Percentiles rank a stretch among this genome's conserved stretches.
These are phyloP conservation scores for Lenwebbia sp. DNA, from an alignment of 345 rosid species.

Conservation along the genomic window DNA sequence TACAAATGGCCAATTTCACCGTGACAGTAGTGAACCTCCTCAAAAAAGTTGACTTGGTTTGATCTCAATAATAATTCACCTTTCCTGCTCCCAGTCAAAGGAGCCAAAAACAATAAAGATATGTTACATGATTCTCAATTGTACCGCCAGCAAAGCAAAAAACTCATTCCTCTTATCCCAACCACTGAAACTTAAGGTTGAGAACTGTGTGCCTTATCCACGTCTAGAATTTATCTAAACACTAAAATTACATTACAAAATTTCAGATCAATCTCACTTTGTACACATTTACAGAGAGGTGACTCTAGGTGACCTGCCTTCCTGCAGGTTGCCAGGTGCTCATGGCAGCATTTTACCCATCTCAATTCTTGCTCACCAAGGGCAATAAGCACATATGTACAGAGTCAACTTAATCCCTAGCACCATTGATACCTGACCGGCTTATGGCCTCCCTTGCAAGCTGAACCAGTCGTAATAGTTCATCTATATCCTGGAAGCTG, in stretches of 20 bases:
- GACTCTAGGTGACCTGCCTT: constrained; percentile 3
- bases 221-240: background rate
- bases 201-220: background rate
- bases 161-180: constrained; percentile 3
- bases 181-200: constrained; percentile 8
- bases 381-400: constrained; percentile 1
- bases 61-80: constrained; percentile 7
- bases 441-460: constrained; percentile 45
- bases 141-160: constrained; percentile 1
- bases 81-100: constrained; percentile 10
- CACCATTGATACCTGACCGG: constrained; percentile 19
- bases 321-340: constrained; percentile 1
- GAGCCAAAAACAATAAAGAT: constrained; percentile 5
- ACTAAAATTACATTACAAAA: constrained; percentile 13
- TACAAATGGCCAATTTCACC: background rate
- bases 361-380: background rate
- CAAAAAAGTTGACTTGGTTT: constrained; percentile 29
- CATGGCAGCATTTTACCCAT: background rate
- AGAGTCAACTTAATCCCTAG: constrained; percentile 25
- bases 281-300: constrained; percentile 34
- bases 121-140: constrained; percentile 6
- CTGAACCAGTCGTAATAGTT: constrained; percentile 44
- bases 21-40: constrained; percentile 15
- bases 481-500: constrained; percentile 69
- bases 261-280: constrained; percentile 29